Base-by-base conservation (phyloP, 2,329 filamentous ascomycete species). In the Aspergillus latus region DNA sequence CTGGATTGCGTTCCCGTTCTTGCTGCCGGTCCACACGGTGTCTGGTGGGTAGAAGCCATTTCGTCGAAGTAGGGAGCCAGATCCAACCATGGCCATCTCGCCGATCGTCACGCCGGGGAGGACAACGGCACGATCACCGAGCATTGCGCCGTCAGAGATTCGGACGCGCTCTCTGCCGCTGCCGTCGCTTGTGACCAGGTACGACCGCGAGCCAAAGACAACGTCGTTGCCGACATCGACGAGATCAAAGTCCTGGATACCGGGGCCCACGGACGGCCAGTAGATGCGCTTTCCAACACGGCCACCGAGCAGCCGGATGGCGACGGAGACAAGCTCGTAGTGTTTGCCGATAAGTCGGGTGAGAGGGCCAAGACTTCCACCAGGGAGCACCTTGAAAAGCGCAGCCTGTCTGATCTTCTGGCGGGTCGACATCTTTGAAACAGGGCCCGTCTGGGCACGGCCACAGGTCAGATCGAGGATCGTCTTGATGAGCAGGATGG, bases 211-310 rank as follows among this genome's bases (percentile, higher is more conserved):
- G 0, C 82, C 82, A 59, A 85, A 84, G 9, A 84, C 81, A n/a
- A 84, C 82, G 65, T 84, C 79, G 54, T 84, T 77, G 8, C 82
- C 82, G 58, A 84, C 73, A 26, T 84, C 76, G 9, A 84, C 63
- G 1, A 84, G 70, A 58, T 83, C 79, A 59, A 83, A 84, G 59
- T 84, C 80, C 13, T 79, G 75, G 36, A 84, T 56, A 0, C 50
- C 50, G 0, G 50, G 50, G 1, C 50, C 50, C 6, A 52, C 50
- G 39, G 28, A 36, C 6, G 50, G 50, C 50, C 50, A 52, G 32
- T 52, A 52, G 30, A 52, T 52, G 2, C 50, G 16, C 30, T 52
- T 52, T 2, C 50, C 50, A 4, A 30, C 50, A 4, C 26, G 15
- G 4, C 50, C 50, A 6, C 50, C 50, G 1, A 52, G 42, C 7